These are phyloP conservation scores for Lagenidium giganteum DNA, from an alignment of 352 stramenopile genomes.

Conservation along the genomic window DNA sequence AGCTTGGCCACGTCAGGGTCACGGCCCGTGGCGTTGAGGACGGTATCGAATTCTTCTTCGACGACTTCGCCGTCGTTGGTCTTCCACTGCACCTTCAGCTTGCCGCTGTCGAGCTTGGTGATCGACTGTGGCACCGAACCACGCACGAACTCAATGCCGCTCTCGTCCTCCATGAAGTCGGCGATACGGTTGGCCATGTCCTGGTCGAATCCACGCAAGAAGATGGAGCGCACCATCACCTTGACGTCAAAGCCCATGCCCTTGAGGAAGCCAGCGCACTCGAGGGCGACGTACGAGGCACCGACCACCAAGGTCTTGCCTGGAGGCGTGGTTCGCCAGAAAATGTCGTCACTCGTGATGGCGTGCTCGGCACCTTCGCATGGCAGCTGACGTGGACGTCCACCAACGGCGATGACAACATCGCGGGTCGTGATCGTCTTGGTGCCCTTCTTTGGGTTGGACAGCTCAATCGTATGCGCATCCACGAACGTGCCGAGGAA, in stretches of 20 bases:
- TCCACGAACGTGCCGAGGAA: constrained; percentile 89
- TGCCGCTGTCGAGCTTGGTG: constrained; percentile 75
- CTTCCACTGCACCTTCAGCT: constrained; percentile 70
- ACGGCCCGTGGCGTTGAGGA: constrained; percentile 91
- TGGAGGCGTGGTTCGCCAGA: constrained; percentile 69
- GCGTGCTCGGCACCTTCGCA: constrained; percentile 90
- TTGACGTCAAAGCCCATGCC: constrained; percentile 93
- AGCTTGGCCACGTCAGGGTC: constrained; percentile 88
- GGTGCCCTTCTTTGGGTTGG: constrained; percentile 80
- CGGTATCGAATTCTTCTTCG: constrained; percentile 92
- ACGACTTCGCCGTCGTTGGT: constrained; percentile 30
- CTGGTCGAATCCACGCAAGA: constrained; percentile 96
- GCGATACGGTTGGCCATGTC: constrained; percentile 92
- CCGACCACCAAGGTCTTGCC: constrained; percentile 96
- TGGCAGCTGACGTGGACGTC: constrained; percentile 81
- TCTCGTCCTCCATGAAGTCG: constrained; percentile 84
- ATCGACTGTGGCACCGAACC: constrained; percentile 85
- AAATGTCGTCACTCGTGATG: constrained; percentile 85
- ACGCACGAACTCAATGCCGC: constrained; percentile 87
- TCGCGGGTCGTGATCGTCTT: constrained; percentile 84
- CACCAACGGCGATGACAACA: constrained; percentile 93
- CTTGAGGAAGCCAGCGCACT: constrained; percentile 95
- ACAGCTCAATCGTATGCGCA: constrained; percentile 87
- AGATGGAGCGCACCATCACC: constrained; percentile 95
- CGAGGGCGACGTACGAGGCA: constrained; percentile 96